Conservation (phyloP, 805 yeast genomes). For the Yamadazyma kitorensis region DNA sequence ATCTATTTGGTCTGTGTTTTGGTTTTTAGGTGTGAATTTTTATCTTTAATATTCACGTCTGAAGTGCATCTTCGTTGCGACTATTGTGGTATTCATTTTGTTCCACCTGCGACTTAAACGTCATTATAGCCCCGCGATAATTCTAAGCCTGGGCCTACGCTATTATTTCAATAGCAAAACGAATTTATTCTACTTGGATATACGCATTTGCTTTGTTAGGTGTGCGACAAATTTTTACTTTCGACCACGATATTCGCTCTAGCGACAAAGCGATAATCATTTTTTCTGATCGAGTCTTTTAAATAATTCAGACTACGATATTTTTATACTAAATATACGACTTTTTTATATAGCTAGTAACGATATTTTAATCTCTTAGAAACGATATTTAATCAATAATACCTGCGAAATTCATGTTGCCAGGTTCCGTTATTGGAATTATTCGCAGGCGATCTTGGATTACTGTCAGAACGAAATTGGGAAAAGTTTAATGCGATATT, state of each 20-base stretch:
- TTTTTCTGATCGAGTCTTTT: conserved; percentile 4
- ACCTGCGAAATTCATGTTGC: conserved; percentile 4
- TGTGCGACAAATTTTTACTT: conserved; percentile 3
- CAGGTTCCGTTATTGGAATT: conserved; percentile 3
- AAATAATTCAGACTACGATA: conserved; percentile 3
- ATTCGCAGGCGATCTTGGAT: conserved; percentile 1
- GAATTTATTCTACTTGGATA: conserved; percentile 3
- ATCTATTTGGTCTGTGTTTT: no score
- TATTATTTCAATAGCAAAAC: conserved; percentile 4
- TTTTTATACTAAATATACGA: conserved; percentile 1
- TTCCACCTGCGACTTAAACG: no score
- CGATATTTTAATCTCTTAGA: not conserved
- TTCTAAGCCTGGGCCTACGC: conserved; percentile 3
- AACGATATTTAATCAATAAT: conserved; percentile 2
- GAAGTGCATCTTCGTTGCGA: no score
- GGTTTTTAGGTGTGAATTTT: no score
- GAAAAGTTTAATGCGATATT: conserved; percentile 1
- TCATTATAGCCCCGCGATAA: not conserved
- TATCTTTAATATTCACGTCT: no score
- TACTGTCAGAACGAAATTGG: conserved; percentile 2
- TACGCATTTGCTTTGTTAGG: conserved; percentile 5
- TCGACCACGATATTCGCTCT: conserved; percentile 4
- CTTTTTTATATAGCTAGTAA: conserved; percentile 5
- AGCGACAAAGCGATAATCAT: conserved; percentile 1
- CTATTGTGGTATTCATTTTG: no score